A percentile compares a stretch with the other conserved stretches of the same genome.
Conservation (phyloP, 257 asterid species). For the Galeopsis tetrahit region DNA sequence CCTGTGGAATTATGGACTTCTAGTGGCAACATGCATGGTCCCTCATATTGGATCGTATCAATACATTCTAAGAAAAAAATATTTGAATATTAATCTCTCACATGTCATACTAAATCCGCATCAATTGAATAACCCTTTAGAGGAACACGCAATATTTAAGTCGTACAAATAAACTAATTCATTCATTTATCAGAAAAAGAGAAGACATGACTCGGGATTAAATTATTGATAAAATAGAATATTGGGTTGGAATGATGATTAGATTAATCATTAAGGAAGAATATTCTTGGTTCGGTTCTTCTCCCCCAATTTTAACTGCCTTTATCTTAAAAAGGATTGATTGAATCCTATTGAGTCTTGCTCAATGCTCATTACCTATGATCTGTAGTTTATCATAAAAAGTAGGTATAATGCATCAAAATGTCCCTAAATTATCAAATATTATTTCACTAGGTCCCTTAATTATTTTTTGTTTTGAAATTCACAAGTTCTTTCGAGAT, state of each 20-base stretch:
- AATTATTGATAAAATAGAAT: slow-evolving; percentile 8
- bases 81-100: neutral
- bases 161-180: neutral
- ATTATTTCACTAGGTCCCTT: no score
- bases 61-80: neutral
- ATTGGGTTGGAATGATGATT: neutral
- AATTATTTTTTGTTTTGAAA: no score
- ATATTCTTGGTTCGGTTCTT: neutral
- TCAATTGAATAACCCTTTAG: neutral
- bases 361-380: neutral
- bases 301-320: neutral
- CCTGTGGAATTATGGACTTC: neutral
- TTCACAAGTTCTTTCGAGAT: no score
- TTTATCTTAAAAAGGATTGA: neutral
- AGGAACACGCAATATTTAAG: neutral
- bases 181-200: neutral
- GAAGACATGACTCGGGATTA: neutral
- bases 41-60: neutral
- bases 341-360: neutral
- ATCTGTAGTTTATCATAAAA: no score
- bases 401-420: no score
- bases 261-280: slow-evolving; percentile 1
- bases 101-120: neutral
- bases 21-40: neutral
- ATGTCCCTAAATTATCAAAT: no score